Evolutionary conservation across 768 basidiomycete species (phyloP), one percentile per base, ranked within the genome.

Genomic region (Tylopilus cervinicoccineus): DNA sequence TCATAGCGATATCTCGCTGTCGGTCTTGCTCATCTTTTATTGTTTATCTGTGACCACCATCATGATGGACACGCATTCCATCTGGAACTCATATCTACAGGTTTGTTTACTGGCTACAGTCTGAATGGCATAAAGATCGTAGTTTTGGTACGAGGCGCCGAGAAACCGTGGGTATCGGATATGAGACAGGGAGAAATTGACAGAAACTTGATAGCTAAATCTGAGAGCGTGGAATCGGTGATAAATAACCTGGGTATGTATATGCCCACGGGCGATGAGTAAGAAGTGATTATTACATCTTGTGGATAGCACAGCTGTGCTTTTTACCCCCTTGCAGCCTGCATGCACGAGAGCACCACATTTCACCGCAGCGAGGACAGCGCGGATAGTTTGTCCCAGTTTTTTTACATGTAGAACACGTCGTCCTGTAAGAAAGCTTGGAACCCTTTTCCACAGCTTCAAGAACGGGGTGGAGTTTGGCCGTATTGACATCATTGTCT

Each of bases 311-410:
- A 52, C 82, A 83, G 10, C 68, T 54, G 60, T 84, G 82, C 56
- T 74, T 74, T 57, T 74, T 77, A 31, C 75, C 77, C 19, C 71
- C 74, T 38, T 71, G 66, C 47, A 84, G 55, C 45, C 83, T 72
- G 60, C 83, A 85, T 26, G 76, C 64, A 45, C 83, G 70, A 22
- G 82, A 83, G 55, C 83, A 85, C 83, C 83, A 85, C 67, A 70
- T 76, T 26, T 74, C 73, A 20, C 70, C 65, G 53, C 83, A 85
- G 50, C 75, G 77, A 7, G 75, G 71, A 59, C 83, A 85, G n/a
- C 75, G 74, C 13, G 83, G 83, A 59, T 74, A 85, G 50, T 81
- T 78, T 13, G 66, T 62, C 0, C 83, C 83, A 1, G 58, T 43
- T 58, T 76, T 81, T 28, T 64, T 65, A 58, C 83, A 85, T 1